Evolutionary conservation across 2,329 filamentous ascomycete genomes (phyloP), one percentile per base, ranked within the genome.

Genomic region (Phialophora verrucosa): DNA sequence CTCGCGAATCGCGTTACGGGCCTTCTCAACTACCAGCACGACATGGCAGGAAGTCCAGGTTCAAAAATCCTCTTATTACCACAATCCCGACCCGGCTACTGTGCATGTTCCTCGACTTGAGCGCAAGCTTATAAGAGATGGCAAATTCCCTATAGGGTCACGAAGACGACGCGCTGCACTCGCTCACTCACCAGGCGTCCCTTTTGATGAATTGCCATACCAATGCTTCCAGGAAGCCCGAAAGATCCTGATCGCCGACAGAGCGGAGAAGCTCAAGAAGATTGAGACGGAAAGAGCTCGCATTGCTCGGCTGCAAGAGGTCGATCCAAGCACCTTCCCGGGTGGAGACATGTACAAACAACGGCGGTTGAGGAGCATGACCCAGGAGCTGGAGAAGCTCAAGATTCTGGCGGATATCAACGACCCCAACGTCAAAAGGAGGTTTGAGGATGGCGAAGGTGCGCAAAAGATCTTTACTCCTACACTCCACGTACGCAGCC

Each of bases 221-320:
- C 94, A 98, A 84, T 95, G 92, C 80, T 99, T 98, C 82, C 95
- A 99, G 80, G 93, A 97, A 81, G 95, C 95, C 49, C 88, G 93
- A 69, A 91, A 92, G 77, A 80, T 98, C 57, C 83, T 99, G 63
- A 84, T 88, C 61, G 87, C 87, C 62, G 95, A 99, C 77, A 87
- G 94, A 49, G 83, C 88, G 71, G 87, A 94, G 79, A 98, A 97
- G 82, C 74, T 98, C 59, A 81, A 84, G 67, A 83, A 89, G 74
- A 94, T 99, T 65, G 81, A 86, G 59, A 83, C 79, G 31, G 88
- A 92, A 78, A 80, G 88, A 59, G 83, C 83, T 66, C 88, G 89
- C 77, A 90, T 99, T 75, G 85, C 86, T 63, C 83, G 84, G 67
- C 78, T 96, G 54, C 83, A 89, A 77, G 85, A 83, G 32, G 83